Conservation (phyloP, 2,329 filamentous ascomycete species). For the Chalaropsis ovoidea region DNA sequence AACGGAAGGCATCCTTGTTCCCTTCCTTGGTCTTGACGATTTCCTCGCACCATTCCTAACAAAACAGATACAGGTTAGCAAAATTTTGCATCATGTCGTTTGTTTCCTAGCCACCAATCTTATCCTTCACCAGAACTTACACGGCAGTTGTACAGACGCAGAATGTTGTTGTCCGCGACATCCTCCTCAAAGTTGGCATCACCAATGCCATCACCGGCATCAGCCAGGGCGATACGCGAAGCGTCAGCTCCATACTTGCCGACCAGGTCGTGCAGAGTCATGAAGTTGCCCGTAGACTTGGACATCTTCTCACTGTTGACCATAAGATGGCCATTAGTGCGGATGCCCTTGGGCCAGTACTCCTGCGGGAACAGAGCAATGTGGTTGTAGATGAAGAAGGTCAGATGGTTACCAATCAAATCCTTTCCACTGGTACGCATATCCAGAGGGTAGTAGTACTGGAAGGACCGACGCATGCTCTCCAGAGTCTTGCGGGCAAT, state of each 20-base stretch:
- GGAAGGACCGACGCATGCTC: conserved; percentile 79
- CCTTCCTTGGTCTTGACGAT: conserved; percentile 55
- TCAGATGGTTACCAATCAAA: conserved; percentile 85
- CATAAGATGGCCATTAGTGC: conserved; percentile 85
- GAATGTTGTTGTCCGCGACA: conserved; percentile 82
- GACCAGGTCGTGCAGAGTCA: conserved; percentile 76
- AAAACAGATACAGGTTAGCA: conserved; percentile 26
- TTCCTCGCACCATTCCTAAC: conserved; percentile 90
- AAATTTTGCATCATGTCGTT: conserved; percentile 15
- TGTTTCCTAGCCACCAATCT: conserved; percentile 32
- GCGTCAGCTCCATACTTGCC: conserved; percentile 93
- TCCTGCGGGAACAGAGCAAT: conserved; percentile 76
- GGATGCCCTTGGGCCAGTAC: conserved; percentile 79
- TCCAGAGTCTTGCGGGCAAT: conserved; percentile 66
- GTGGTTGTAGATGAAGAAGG: conserved; percentile 92
- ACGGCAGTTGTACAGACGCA: conserved; percentile 57
- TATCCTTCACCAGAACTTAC: conserved; percentile 17
- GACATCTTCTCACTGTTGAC: conserved; percentile 98
- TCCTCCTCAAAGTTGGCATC: conserved; percentile 97
- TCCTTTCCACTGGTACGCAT: conserved; percentile 85
- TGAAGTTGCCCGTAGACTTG: conserved; percentile 94
- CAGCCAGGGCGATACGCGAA: conserved; percentile 78
- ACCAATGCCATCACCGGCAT: conserved; percentile 86
- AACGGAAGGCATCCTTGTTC: conserved; percentile 48
- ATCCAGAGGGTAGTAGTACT: conserved; percentile 95